Conservation (phyloP, 257 asterid genomes). For the Plectranthus barbatus region DNA sequence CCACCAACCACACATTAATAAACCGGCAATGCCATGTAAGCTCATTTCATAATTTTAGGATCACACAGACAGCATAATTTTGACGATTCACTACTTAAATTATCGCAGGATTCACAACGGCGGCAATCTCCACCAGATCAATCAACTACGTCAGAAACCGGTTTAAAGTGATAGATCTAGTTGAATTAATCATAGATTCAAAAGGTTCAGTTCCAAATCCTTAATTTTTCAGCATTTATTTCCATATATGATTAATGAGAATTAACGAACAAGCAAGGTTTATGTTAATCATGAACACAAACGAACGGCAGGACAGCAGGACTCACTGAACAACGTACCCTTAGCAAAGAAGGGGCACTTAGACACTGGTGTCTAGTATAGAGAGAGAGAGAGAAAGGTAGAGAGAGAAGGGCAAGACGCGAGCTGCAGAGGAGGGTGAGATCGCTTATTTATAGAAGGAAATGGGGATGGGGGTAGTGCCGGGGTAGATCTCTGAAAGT, state of each 20-base stretch:
- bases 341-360: slow-evolving; percentile 5
- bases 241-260: neutral
- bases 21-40: slow-evolving; percentile 15
- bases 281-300: neutral
- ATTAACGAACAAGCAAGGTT: neutral
- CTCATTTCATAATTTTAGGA: slow-evolving; percentile 1
- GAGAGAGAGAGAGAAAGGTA: neutral
- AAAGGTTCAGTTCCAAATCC: neutral
- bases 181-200: neutral
- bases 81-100: neutral
- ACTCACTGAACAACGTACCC: slow-evolving; percentile 32
- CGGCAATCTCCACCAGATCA: slow-evolving; percentile 12
- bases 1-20: slow-evolving; percentile 10
- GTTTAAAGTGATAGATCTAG: slow-evolving; percentile 27
- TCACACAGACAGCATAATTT: neutral
- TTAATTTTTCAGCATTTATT: neutral
- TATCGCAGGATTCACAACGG: neutral
- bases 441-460: slow-evolving; percentile 34
- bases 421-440: slow-evolving; percentile 10
- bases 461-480: slow-evolving; percentile 2
- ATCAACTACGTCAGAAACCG: neutral
- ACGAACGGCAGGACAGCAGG: slow-evolving; percentile 2
- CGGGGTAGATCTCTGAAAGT: slow-evolving; percentile 29
- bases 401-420: slow-evolving; percentile 31
- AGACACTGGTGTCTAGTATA: slow-evolving; percentile 14